A percentile compares a stretch with the other conserved stretches of the same genome.
Conservation (phyloP, 305 asterid genomes). For the Solanum aculeatissimum region DNA sequence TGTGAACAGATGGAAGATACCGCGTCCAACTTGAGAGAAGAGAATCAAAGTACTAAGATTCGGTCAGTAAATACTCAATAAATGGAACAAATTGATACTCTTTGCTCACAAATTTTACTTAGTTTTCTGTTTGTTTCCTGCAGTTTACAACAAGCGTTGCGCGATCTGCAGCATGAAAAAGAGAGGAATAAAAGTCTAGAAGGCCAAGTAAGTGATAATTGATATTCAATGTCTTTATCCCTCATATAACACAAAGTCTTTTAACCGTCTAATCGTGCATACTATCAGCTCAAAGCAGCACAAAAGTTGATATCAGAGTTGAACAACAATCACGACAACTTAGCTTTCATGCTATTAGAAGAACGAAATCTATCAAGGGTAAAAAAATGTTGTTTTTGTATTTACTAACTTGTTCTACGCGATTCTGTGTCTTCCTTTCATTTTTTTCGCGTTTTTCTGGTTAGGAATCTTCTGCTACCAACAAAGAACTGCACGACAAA, state of each 20-base stretch:
- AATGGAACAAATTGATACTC: not conserved
- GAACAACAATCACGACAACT: constrained; percentile 23
- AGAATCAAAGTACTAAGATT: constrained; percentile 17
- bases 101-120: not conserved
- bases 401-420: not conserved
- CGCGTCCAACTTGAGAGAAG: constrained; percentile 21
- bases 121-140: not conserved
- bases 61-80: constrained; percentile 14
- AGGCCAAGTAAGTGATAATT: constrained; percentile 19
- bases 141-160: constrained; percentile 27
- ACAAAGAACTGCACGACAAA: constrained; percentile 27
- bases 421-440: not conserved
- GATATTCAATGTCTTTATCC: not conserved
- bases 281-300: constrained; percentile 18
- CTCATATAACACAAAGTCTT: not conserved
- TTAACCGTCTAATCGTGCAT: not conserved
- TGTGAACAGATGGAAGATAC: not conserved
- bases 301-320: constrained; percentile 3
- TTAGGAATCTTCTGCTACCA: constrained; percentile 41
- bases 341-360: constrained; percentile 17
- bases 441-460: not conserved
- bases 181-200: constrained; percentile 20
- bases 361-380: constrained; percentile 38
- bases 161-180: constrained; percentile 21
- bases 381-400: not conserved